These are phyloP conservation scores for Tetracladium marchalianum DNA, from an alignment of 495 filamentous ascomycete species.

Conservation along the genomic window DNA sequence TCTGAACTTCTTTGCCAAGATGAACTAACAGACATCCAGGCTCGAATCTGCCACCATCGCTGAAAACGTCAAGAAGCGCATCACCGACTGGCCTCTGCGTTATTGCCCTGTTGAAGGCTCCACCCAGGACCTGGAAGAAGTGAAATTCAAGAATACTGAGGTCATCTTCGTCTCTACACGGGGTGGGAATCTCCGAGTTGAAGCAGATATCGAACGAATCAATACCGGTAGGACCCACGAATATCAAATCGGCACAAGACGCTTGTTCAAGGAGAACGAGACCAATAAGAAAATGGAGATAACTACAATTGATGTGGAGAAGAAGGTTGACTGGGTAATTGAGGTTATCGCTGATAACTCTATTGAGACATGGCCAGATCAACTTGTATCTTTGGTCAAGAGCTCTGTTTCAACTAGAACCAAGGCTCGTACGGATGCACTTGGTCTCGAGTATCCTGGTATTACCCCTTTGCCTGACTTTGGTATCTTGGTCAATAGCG, in stretches of 20 bases:
- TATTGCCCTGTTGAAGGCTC: conserved; percentile 10
- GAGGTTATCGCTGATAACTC: conserved; percentile 24
- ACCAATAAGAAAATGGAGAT: conserved; percentile 23
- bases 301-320: conserved; percentile 28
- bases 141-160: conserved; percentile 12
- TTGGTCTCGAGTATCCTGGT: conserved; percentile 15
- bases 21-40: not conserved
- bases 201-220: conserved; percentile 17
- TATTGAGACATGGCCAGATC: conserved; percentile 5
- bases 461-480: not conserved
- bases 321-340: conserved; percentile 31
- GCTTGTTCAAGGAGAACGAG: conserved; percentile 6
- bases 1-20: not conserved
- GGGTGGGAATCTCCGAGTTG: conserved; percentile 14
- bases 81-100: not conserved
- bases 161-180: conserved; percentile 19
- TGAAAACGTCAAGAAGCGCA: conserved; percentile 1
- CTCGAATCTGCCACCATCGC: conserved; percentile 1
- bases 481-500: conserved; percentile 18
- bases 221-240: not conserved
- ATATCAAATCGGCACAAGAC: conserved; percentile 10
- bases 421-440: not conserved
- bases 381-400: conserved; percentile 4
- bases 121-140: conserved; percentile 14
- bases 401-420: not conserved